phyloP scores from a whole-genome alignment of 1,284 basidiomycete genomes.

The Ganoderma lucidum region DNA sequence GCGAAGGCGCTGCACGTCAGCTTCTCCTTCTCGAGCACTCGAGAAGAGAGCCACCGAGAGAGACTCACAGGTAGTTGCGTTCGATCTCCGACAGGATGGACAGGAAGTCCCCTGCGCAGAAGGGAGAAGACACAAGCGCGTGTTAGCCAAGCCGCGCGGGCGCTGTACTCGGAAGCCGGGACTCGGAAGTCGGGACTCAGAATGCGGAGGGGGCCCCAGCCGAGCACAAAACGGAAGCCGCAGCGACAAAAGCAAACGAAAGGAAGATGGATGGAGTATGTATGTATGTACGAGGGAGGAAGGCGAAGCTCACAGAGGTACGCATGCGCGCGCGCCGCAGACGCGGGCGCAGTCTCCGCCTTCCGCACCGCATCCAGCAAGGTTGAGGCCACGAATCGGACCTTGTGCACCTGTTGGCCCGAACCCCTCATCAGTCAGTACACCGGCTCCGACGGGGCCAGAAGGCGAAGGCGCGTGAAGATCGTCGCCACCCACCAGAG shows the following conservation, averaged over 20 bases:
- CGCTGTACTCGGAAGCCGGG: background rate
- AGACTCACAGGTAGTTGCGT: slow-evolving; percentile 79
- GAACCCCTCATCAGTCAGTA: background rate
- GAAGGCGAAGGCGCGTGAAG: slow-evolving; percentile 11
- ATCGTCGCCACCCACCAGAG: slow-evolving; percentile 57
- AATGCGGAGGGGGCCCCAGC: background rate
- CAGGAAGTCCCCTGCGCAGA: slow-evolving; percentile 81
- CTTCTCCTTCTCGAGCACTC: slow-evolving; percentile 19
- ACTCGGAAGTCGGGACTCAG: slow-evolving; percentile 10
- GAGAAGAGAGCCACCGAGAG: slow-evolving; percentile 21
- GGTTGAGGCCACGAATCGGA: slow-evolving; percentile 89
- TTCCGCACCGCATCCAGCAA: slow-evolving; percentile 86
- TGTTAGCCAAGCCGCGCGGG: slow-evolving; percentile 11
- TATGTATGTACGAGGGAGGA: slow-evolving; percentile 12
- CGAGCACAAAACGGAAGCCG: background rate
- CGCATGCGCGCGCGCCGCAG: slow-evolving; percentile 80
- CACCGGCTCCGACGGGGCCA: slow-evolving; percentile 10
- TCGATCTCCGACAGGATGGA: slow-evolving; percentile 90
- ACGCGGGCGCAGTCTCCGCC: slow-evolving; percentile 76
- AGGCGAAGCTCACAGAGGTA: slow-evolving; percentile 68
- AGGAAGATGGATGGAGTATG: background rate
- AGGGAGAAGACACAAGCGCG: slow-evolving; percentile 7
- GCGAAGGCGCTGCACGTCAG: slow-evolving; percentile 30
- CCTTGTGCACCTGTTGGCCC: slow-evolving; percentile 76
- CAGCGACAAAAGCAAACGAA: slow-evolving; percentile 10